A percentile compares a stretch with the other conserved stretches of the same genome.
These are phyloP conservation scores for Nannochloropsis oceanica DNA, from an alignment of 108 stramenopile genomes.

Conservation along the genomic window DNA sequence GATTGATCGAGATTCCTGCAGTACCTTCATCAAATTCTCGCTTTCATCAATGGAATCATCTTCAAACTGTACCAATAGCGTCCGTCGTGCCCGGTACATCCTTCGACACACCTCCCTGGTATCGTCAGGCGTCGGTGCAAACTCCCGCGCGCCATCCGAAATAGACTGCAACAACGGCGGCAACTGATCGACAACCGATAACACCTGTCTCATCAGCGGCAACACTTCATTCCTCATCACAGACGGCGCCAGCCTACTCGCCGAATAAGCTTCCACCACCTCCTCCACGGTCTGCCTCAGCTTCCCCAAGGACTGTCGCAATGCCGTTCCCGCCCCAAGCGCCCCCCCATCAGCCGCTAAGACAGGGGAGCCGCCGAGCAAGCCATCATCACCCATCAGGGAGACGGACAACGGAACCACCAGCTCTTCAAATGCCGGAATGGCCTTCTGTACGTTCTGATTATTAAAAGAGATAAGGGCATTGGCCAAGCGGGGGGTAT, in stretches of 20 bases:
- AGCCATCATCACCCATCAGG: conserved; percentile 40
- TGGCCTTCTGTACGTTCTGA: conserved; percentile 58
- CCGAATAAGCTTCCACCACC: conserved; percentile 4
- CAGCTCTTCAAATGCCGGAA: conserved; percentile 67
- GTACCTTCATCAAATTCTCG: conserved; percentile 53
- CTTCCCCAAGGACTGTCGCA: neutral
- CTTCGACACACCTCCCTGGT: conserved; percentile 25
- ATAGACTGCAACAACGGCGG: conserved; percentile 55
- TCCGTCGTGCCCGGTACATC: conserved; percentile 68
- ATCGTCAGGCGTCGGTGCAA: conserved; percentile 55
- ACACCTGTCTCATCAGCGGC: conserved; percentile 49
- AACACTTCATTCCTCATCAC: conserved; percentile 32
- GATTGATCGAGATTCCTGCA: conserved; percentile 57
- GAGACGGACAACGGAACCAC: conserved; percentile 60
- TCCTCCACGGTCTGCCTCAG: neutral
- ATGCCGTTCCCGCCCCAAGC: neutral
- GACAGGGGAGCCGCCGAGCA: conserved; percentile 2
- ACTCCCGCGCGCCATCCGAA: conserved; percentile 63
- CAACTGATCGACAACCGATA: conserved; percentile 68
- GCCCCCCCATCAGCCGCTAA: neutral
- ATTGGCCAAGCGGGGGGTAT: conserved; percentile 67
- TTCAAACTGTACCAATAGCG: conserved; percentile 60
- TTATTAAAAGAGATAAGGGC: conserved; percentile 77
- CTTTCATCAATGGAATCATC: conserved; percentile 75
- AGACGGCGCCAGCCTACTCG: neutral